Percentiles rank a stretch among this genome's conserved stretches.
These are phyloP conservation scores for Gomphus sp. DNA, from an alignment of 1,284 basidiomycete genomes.

Conservation along the genomic window DNA sequence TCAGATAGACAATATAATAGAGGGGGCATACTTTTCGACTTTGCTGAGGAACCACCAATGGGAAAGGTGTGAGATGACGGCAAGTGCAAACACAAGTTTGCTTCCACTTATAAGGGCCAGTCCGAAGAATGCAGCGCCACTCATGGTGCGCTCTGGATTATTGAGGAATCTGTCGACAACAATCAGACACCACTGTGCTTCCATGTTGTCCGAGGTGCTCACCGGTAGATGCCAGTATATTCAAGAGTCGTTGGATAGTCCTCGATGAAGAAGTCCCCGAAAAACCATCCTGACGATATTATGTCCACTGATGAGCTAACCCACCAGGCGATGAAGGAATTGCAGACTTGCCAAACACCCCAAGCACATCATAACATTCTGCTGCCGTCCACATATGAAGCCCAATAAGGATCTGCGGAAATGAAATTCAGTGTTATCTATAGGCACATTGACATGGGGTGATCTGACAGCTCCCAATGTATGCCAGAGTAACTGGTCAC, in stretches of 20 bases:
- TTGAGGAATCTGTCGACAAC: slow-evolving; percentile 62
- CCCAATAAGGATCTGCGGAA: slow-evolving; percentile 65
- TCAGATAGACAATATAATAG: not conserved
- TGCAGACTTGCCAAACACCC: slow-evolving; percentile 64
- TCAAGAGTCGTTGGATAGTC: slow-evolving; percentile 87
- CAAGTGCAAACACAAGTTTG: slow-evolving; percentile 79
- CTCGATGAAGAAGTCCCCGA: slow-evolving; percentile 96
- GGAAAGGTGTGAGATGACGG: slow-evolving; percentile 74
- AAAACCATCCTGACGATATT: slow-evolving; percentile 72
- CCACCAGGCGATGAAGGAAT: not conserved
- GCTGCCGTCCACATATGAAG: slow-evolving; percentile 88
- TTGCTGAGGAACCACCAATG: slow-evolving; percentile 89
- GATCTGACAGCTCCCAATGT: slow-evolving; percentile 69
- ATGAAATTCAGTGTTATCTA: not conserved
- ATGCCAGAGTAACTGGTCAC: slow-evolving; percentile 84
- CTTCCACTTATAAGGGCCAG: slow-evolving; percentile 85
- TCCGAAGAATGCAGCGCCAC: slow-evolving; percentile 92
- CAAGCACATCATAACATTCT: slow-evolving; percentile 88
- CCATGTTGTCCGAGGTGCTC: slow-evolving; percentile 12
- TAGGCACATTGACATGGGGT: not conserved
- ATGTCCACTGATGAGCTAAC: not conserved
- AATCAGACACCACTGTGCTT: not conserved
- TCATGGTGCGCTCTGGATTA: slow-evolving; percentile 90
- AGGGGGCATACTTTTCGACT: slow-evolving; percentile 66
- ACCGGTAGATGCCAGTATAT: slow-evolving; percentile 95